Percentiles rank a stretch among this genome's conserved stretches.
Evolutionary conservation across 2,329 filamentous ascomycete species (phyloP).

Genomic region (Pyrenophora tritici-repentis): DNA sequence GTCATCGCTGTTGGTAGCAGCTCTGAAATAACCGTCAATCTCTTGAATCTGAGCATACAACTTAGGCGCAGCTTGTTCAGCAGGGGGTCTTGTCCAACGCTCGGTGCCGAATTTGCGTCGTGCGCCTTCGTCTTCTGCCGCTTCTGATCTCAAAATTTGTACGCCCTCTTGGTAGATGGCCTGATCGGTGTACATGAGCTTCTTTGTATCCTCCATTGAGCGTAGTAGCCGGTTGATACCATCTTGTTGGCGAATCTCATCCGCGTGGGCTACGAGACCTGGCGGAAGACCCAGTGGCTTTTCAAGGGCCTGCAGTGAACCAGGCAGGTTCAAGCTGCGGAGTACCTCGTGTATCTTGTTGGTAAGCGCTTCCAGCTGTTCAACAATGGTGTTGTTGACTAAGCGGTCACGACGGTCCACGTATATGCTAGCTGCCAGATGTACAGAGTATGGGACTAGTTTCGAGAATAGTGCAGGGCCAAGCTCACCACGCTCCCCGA

Average conservation of each 20-base stretch:
- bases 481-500: conserved; percentile 80
- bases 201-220: conserved; percentile 86
- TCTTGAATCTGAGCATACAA: conserved; percentile 76
- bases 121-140: conserved; percentile 78
- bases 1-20: conserved; percentile 68
- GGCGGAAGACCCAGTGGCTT: conserved; percentile 91
- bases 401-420: conserved; percentile 88
- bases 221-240: conserved; percentile 76
- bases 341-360: conserved; percentile 78
- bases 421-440: conserved; percentile 93
- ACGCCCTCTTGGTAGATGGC: conserved; percentile 83
- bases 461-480: conserved; percentile 86
- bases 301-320: conserved; percentile 90
- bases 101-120: conserved; percentile 83
- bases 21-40: conserved; percentile 84
- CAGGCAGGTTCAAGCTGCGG: conserved; percentile 83
- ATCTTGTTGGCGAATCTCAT: conserved; percentile 91
- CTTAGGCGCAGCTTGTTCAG: conserved; percentile 70
- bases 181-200: conserved; percentile 79
- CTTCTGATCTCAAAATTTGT: conserved; percentile 76
- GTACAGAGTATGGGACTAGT: conserved; percentile 92
- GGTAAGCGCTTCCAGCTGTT: conserved; percentile 80
- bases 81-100: conserved; percentile 75
- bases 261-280: conserved; percentile 83
- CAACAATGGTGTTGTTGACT: conserved; percentile 84